phyloP scores from a whole-genome alignment of 1,284 basidiomycete genomes.

The Boletus smithii region DNA sequence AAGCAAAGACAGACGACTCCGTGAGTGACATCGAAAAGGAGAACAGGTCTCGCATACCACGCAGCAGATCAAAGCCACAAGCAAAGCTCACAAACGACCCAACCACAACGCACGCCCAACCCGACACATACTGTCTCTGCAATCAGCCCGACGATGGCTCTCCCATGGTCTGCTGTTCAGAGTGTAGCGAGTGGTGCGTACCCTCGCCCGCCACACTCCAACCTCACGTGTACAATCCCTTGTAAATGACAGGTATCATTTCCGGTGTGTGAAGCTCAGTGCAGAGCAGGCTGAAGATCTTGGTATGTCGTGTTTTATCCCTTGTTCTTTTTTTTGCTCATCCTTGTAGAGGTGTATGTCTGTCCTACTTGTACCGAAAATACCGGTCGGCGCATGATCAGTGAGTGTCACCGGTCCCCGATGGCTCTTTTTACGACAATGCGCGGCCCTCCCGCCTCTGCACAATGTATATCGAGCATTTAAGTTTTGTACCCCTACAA shows the following conservation, averaged over 20 bases:
- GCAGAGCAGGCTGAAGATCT: constrained; percentile 70
- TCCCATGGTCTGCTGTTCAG: constrained; percentile 76
- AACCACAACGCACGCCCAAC: background rate
- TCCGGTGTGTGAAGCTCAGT: constrained; percentile 59
- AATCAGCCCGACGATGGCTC: constrained; percentile 66
- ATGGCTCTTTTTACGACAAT: constrained; percentile 36
- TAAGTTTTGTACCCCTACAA: constrained; percentile 36
- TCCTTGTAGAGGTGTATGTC: constrained; percentile 57
- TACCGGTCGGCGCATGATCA: constrained; percentile 65
- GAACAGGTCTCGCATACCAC: constrained; percentile 20
- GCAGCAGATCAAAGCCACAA: constrained; percentile 24
- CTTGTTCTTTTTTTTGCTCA: constrained; percentile 14
- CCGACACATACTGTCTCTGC: constrained; percentile 52
- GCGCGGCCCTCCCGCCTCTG: constrained; percentile 35
- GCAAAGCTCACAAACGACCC: constrained; percentile 17
- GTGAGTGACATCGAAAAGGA: constrained; percentile 34
- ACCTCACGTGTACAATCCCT: constrained; percentile 1
- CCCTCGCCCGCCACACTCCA: background rate
- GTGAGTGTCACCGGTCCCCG: constrained; percentile 61
- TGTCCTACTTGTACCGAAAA: constrained; percentile 64
- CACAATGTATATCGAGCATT: constrained; percentile 39
- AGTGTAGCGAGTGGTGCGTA: constrained; percentile 72
- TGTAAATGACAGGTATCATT: constrained; percentile 63
- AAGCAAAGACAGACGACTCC: constrained; percentile 12
- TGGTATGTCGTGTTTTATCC: constrained; percentile 46